Conservation (phyloP, 2,329 filamentous ascomycete species). For the Alternaria brassicae region DNA sequence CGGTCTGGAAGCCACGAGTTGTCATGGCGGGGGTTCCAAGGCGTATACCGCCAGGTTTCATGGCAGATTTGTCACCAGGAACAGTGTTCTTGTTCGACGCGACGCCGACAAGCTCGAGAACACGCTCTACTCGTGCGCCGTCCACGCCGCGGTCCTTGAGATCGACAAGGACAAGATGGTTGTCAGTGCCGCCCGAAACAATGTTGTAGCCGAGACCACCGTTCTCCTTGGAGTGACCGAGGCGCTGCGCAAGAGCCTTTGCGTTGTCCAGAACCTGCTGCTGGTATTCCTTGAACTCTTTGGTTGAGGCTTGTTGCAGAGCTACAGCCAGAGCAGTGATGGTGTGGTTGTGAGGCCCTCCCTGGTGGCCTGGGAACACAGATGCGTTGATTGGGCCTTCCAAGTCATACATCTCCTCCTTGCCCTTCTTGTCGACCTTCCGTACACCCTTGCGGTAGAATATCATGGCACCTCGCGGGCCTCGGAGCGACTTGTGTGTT, state of each 20-base stretch:
- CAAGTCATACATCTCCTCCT: slow-evolving; percentile 92
- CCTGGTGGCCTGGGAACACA: slow-evolving; percentile 98
- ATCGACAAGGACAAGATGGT: slow-evolving; percentile 95
- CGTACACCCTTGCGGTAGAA: slow-evolving; percentile 99
- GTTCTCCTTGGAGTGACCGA: slow-evolving; percentile 73
- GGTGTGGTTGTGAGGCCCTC: slow-evolving; percentile 98
- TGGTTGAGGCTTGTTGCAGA: slow-evolving; percentile 87
- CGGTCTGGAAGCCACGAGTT: slow-evolving; percentile 87
- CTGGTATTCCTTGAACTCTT: slow-evolving; percentile 95
- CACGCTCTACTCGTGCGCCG: slow-evolving; percentile 92
- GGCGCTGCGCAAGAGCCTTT: slow-evolving; percentile 79
- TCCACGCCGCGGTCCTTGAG: slow-evolving; percentile 87
- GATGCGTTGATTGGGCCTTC: slow-evolving; percentile 98
- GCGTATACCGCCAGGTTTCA: slow-evolving; percentile 92
- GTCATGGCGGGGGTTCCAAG: slow-evolving; percentile 99
- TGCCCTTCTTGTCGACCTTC: slow-evolving; percentile 86
- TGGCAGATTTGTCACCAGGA: slow-evolving; percentile 94
- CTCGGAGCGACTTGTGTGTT: slow-evolving; percentile 98
- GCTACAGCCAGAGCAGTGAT: slow-evolving; percentile 96
- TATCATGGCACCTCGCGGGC: slow-evolving; percentile 98
- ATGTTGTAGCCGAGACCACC: slow-evolving; percentile 86
- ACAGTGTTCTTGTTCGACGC: slow-evolving; percentile 99
- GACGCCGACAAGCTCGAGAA: slow-evolving; percentile 98
- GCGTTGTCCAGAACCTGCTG: slow-evolving; percentile 91
- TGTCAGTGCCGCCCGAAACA: slow-evolving; percentile 94